Percentiles rank a stretch among this genome's conserved stretches.
Conservation (phyloP, 768 basidiomycete species). For the Baorangia bicolor region DNA sequence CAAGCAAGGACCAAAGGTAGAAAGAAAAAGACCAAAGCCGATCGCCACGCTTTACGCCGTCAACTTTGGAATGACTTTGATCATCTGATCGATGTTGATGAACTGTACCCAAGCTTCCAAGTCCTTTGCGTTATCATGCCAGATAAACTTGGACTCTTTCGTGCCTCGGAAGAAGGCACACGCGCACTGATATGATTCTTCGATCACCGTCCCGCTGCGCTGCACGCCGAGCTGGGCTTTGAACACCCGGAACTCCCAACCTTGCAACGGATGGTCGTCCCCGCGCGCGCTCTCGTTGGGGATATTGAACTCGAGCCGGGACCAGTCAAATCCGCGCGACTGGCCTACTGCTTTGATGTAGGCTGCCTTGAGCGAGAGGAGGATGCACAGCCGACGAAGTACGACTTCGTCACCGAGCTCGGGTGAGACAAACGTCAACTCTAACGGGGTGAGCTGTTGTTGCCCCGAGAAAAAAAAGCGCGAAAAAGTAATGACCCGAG, state of each 20-base stretch:
- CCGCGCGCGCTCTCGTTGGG: constrained; percentile 58
- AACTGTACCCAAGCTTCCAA: constrained; percentile 83
- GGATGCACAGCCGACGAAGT: constrained; percentile 72
- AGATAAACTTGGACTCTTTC: constrained; percentile 65
- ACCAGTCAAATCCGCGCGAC: constrained; percentile 76
- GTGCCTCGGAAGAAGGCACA: constrained; percentile 75
- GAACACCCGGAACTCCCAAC: constrained; percentile 89
- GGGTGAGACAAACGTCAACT: constrained; percentile 51
- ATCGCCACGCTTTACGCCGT: too few relatives aligned
- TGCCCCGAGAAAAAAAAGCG: not conserved
- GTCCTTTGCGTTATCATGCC: constrained; percentile 64
- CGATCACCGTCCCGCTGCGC: constrained; percentile 47
- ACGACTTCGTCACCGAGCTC: constrained; percentile 60
- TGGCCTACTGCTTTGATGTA: constrained; percentile 86
- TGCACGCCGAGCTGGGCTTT: constrained; percentile 69
- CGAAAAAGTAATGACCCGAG: not conserved
- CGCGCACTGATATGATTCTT: constrained; percentile 75
- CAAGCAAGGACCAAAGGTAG: not conserved
- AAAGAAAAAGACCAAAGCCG: not conserved
- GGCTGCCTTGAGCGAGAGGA: constrained; percentile 76
- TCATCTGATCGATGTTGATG: constrained; percentile 77
- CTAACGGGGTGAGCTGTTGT: constrained; percentile 45
- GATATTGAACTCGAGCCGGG: constrained; percentile 80
- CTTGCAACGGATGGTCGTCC: constrained; percentile 66
- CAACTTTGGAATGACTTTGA: constrained; percentile 75